Evolutionary conservation across 2,329 filamentous ascomycete genomes (phyloP), one percentile per base, ranked within the genome.

Genomic region (Chaetomium globosum): DNA sequence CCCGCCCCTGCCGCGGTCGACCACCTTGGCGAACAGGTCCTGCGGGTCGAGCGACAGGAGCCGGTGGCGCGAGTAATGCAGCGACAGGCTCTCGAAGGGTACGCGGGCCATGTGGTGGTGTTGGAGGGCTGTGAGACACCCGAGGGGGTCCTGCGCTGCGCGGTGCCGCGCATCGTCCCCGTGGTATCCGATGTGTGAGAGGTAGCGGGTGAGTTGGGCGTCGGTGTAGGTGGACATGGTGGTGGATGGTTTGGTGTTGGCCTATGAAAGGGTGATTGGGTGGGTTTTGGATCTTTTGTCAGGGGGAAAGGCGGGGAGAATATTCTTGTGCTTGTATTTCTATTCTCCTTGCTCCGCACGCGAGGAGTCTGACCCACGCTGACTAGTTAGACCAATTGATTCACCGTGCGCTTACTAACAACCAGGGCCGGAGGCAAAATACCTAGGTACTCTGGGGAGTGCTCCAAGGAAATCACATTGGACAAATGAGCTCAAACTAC

Each of bases 51-150:
- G 70, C 10, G 74, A 74, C n/a, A 75, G 68, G 28, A 66, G 68
- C 10, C 72, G 70, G 43, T 65, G 65, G 28, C 30, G 28, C 9
- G 66, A 71, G 73, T 86, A 85, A 72, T 86, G 83, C 6, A 87
- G 74, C 6, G 79, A 75, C 2, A 86, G 71, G 64, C 81, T 84
- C 67, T 87, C 85, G 59, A 86, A 87, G 0, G 84, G 83, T 5
- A 86, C 78, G 30, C 75, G 75, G 0, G 79, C 77, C 54, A 85
- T 78, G 60, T 85, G 83, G 56, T 77, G 74, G 23, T 69, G 67
- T 60, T 77, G 71, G 10, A 80, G 72, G 23, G 71, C 66, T 6
- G 69, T 68, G 26, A 81, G 75, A 30, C 52, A 56, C 13, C 26
- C 61, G 1, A 64, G 48, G 2, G 54, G 61, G n/a, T 59, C 55